Evolutionary conservation across 495 filamentous ascomycete genomes (phyloP).

Genomic region (Penicillium angulare): DNA sequence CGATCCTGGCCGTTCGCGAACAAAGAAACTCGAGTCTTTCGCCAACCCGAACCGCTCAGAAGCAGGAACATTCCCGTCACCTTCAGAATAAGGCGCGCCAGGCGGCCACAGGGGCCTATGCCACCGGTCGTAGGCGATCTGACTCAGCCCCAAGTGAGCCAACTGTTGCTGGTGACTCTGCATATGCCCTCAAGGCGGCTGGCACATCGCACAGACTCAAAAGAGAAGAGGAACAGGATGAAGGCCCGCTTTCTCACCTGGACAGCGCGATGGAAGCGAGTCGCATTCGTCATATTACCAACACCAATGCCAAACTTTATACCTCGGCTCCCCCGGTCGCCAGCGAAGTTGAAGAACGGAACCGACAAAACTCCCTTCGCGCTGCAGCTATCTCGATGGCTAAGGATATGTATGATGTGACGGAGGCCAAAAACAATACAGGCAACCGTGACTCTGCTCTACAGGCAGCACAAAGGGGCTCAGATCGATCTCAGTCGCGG

Average conservation of each 20-base stretch:
- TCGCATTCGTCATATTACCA: constrained; percentile 52
- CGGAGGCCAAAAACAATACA: constrained; percentile 46
- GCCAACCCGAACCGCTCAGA: neutral
- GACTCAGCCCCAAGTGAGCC: constrained; percentile 57
- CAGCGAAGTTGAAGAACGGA: constrained; percentile 70
- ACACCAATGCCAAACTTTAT: constrained; percentile 62
- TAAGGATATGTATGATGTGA: constrained; percentile 70
- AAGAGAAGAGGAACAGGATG: constrained; percentile 20
- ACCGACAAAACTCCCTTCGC: constrained; percentile 64
- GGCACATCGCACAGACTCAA: constrained; percentile 52
- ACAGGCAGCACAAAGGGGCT: constrained; percentile 39
- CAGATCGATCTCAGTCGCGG: constrained; percentile 36
- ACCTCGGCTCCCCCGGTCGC: constrained; percentile 72
- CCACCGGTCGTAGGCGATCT: constrained; percentile 57
- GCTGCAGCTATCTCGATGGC: constrained; percentile 87
- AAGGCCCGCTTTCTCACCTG: constrained; percentile 30
- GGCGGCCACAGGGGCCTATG: constrained; percentile 74
- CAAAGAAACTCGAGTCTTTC: constrained; percentile 32
- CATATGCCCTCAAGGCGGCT: constrained; percentile 67
- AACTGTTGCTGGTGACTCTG: constrained; percentile 54
- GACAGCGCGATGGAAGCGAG: constrained; percentile 53
- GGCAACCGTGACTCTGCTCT: constrained; percentile 22
- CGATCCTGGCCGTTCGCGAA: constrained; percentile 64
- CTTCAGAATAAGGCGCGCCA: constrained; percentile 58
- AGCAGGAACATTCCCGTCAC: constrained; percentile 22